These are phyloP conservation scores for Axilococcus clingmanii DNA, from an alignment of 139 green algal species.

Conservation along the genomic window DNA sequence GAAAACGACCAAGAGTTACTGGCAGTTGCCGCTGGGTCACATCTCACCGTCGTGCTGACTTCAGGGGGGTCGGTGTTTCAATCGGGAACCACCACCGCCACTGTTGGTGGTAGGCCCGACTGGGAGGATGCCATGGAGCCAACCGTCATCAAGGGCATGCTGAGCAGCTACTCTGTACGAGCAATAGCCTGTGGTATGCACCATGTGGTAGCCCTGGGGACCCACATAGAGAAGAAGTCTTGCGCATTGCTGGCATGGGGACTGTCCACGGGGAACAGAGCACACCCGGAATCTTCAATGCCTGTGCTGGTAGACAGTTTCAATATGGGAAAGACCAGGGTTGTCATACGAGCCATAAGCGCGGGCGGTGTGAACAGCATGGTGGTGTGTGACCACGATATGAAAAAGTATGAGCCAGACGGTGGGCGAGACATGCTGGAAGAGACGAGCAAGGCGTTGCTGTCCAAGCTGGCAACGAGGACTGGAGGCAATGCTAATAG, in stretches of 20 bases:
- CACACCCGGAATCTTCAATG: constrained; percentile 26
- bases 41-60: constrained; percentile 67
- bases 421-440: not conserved
- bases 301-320: constrained; percentile 33
- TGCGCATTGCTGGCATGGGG: constrained; percentile 2
- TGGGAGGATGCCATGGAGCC: constrained; percentile 34
- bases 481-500: too few species aligned
- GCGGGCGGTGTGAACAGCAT: constrained; percentile 50
- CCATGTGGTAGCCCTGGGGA: constrained; percentile 47
- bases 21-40: constrained; percentile 60
- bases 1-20: constrained; percentile 12
- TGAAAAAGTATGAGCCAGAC: constrained; percentile 11
- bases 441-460: too few species aligned
- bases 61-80: constrained; percentile 58
- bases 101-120: constrained; percentile 6
- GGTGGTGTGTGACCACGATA: constrained; percentile 54
- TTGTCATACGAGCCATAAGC: constrained; percentile 44
- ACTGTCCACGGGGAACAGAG: constrained; percentile 24
- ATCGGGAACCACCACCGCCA: constrained; percentile 63
- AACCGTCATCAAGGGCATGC: constrained; percentile 13
- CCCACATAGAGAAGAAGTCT: constrained; percentile 18
- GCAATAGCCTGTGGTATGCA: constrained; percentile 49
- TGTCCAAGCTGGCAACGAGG: too few species aligned
- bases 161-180: constrained; percentile 31
- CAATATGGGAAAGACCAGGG: constrained; percentile 14